phyloP scores from a whole-genome alignment of 192 early-diverging fungal species.

The Gryganskiella cystojenkinii region DNA sequence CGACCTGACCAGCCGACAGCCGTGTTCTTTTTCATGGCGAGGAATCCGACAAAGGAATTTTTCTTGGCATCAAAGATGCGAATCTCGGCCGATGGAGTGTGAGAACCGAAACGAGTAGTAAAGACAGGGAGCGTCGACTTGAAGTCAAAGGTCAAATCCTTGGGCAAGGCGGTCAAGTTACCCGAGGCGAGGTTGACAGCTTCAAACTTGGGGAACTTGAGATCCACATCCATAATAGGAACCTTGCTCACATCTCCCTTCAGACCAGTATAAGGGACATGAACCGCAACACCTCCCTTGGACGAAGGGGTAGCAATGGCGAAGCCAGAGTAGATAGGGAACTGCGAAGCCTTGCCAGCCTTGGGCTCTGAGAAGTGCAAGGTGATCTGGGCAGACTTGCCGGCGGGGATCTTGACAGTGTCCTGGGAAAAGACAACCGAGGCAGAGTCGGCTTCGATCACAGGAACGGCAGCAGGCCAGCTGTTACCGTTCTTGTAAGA shows the following conservation, averaged over 20 bases:
- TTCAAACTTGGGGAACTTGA: slow-evolving; percentile 5
- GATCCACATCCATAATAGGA: slow-evolving; percentile 39
- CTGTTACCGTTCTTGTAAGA: slow-evolving; percentile 37
- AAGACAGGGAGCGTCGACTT: slow-evolving; percentile 4
- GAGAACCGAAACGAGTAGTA: slow-evolving; percentile 19
- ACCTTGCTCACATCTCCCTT: slow-evolving; percentile 32
- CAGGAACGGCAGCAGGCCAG: slow-evolving; percentile 39
- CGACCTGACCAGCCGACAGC: slow-evolving; percentile 13
- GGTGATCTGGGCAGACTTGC: slow-evolving; percentile 35
- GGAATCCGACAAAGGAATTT: slow-evolving; percentile 15
- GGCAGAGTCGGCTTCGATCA: slow-evolving; percentile 38
- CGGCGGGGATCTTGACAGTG: slow-evolving; percentile 42
- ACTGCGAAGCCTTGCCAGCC: slow-evolving; percentile 17
- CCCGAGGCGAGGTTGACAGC: not conserved
- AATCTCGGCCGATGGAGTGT: slow-evolving; percentile 22
- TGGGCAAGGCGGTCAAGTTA: slow-evolving; percentile 1
- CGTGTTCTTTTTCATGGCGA: not conserved
- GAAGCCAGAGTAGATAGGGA: slow-evolving; percentile 35
- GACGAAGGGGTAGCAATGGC: slow-evolving; percentile 30
- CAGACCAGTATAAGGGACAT: slow-evolving; percentile 48
- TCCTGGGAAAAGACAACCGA: slow-evolving; percentile 39
- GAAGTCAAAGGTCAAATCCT: slow-evolving; percentile 8
- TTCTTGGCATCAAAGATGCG: slow-evolving; percentile 11
- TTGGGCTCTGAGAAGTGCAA: slow-evolving; percentile 55
- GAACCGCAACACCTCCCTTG: slow-evolving; percentile 15